Evolutionary conservation across 257 asterid genomes (phyloP).

Genomic region (Penstemon newberryi): DNA sequence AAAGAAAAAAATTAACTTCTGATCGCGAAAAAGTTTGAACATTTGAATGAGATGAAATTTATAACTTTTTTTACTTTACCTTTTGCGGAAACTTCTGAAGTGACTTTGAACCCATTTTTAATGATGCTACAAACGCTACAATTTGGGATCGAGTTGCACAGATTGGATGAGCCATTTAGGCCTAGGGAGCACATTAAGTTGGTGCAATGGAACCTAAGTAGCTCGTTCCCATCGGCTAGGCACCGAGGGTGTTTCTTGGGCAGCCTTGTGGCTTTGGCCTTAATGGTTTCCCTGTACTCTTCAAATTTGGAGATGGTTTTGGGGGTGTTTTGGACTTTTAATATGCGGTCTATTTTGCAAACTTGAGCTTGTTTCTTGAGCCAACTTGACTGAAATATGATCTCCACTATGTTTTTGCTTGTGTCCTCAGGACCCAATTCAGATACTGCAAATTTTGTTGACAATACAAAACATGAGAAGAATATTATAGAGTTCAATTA

Average conservation of each 20-base stretch:
- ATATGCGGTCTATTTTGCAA: slow-evolving; percentile 76
- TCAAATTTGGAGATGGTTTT: slow-evolving; percentile 73
- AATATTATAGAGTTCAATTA: not conserved
- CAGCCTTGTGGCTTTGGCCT: slow-evolving; percentile 63
- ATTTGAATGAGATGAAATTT: not conserved
- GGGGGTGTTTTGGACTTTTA: slow-evolving; percentile 78
- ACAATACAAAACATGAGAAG: slow-evolving; percentile 10
- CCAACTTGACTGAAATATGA: slow-evolving; percentile 94
- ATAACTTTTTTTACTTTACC: slow-evolving; percentile 21
- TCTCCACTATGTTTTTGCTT: slow-evolving; percentile 93
- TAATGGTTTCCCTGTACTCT: slow-evolving; percentile 76
- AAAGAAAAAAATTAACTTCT: not conserved
- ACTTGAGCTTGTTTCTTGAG: slow-evolving; percentile 69
- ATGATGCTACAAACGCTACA: slow-evolving; percentile 66
- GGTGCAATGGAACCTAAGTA: slow-evolving; percentile 83
- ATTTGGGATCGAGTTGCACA: slow-evolving; percentile 67
- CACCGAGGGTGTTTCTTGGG: slow-evolving; percentile 87
- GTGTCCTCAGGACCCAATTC: slow-evolving; percentile 86
- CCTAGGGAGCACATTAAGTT: slow-evolving; percentile 78
- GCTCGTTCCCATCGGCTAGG: slow-evolving; percentile 90
- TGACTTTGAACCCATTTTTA: slow-evolving; percentile 60
- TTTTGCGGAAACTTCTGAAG: slow-evolving; percentile 37
- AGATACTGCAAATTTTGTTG: slow-evolving; percentile 40
- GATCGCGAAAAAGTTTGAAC: too few relatives aligned
- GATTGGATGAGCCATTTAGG: slow-evolving; percentile 71